Base-by-base conservation (phyloP, 805 yeast genomes). In the Ogataea trehalophila region DNA sequence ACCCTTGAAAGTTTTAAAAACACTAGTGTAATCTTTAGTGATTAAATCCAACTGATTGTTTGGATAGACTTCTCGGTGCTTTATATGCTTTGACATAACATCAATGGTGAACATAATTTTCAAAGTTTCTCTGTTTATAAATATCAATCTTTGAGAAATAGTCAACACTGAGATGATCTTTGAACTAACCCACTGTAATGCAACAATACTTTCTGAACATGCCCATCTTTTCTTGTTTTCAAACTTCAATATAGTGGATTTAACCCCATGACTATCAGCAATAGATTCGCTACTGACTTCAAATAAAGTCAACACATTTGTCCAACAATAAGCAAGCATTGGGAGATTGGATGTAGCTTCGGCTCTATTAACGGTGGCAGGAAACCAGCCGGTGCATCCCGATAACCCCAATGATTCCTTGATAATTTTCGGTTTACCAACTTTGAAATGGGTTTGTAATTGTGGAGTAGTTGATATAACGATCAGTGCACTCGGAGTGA, bases 271-370 rank as follows among this genome's bases (percentile, higher is more conserved):
- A 4, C 54, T 52, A 47, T 63, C 61, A 6, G 44, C 51, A 6
- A 59, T 46, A 0, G 65, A 60, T 13, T 69, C 70, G 45, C 70
- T 62, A 17, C 61, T 63, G 2, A 83, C 62, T 46, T 82, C 84
- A 8, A 83, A 53, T 1, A 87, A 57, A 0, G 81, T 79, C 45
- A 87, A 56, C 7, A 72, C 69, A 49, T 81, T 80, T n/a, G 79
- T 71, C 85, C 89, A 85, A 36, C 86, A 72, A 53, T 82, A 86
- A 0, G 86, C 91, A 38, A 87, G 61, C 49, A 73, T 66, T 0
- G 88, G 77, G 0, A 45, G 23, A 35, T 52, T 65, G 56, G 58
- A 55, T 55, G 59, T 38, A 46, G n/a, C 47, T 43, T 7, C 63
- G 56, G 58, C 59, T 15, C 52, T 53, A 33, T 47, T 49, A 9